phyloP scores from a whole-genome alignment of 306 rosid genomes.

The Cicer arietinum region DNA sequence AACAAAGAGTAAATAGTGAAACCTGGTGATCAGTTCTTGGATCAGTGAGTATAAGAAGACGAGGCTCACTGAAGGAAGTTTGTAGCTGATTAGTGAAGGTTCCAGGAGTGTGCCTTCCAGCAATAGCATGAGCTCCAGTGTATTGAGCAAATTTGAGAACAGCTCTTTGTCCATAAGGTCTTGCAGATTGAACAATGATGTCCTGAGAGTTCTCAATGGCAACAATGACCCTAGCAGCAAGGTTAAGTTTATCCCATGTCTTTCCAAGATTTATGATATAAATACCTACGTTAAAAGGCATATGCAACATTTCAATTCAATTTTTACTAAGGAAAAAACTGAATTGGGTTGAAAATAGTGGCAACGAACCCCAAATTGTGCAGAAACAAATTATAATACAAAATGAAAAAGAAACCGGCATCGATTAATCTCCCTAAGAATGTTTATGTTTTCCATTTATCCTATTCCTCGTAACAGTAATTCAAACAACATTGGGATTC shows the following conservation, averaged over 20 bases:
- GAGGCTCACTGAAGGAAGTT: constrained; percentile 86
- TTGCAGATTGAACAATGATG: constrained; percentile 76
- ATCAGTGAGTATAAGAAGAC: constrained; percentile 86
- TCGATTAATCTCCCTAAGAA: no score
- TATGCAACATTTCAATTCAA: no score
- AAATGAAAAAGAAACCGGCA: not conserved
- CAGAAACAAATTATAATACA: not conserved
- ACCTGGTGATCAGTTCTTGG: constrained; percentile 98
- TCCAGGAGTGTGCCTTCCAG: constrained; percentile 90
- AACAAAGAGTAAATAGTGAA: not conserved
- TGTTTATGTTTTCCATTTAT: no score
- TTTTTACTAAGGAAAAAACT: not conserved
- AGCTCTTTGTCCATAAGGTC: constrained; percentile 89
- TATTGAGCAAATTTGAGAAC: constrained; percentile 83
- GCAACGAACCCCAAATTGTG: not conserved
- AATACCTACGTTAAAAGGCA: constrained; percentile 52
- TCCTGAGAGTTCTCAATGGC: constrained; percentile 87
- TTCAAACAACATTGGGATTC: not conserved
- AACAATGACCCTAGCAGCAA: constrained; percentile 89
- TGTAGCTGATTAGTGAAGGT: constrained; percentile 92
- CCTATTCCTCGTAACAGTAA: no score
- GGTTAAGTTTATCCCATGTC: constrained; percentile 81
- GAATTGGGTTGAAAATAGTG: not conserved
- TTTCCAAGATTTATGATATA: constrained; percentile 82
- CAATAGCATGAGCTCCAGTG: constrained; percentile 84